These are phyloP conservation scores for Gymnopus androsaceus DNA, from an alignment of 1,284 basidiomycete species.

Conservation along the genomic window DNA sequence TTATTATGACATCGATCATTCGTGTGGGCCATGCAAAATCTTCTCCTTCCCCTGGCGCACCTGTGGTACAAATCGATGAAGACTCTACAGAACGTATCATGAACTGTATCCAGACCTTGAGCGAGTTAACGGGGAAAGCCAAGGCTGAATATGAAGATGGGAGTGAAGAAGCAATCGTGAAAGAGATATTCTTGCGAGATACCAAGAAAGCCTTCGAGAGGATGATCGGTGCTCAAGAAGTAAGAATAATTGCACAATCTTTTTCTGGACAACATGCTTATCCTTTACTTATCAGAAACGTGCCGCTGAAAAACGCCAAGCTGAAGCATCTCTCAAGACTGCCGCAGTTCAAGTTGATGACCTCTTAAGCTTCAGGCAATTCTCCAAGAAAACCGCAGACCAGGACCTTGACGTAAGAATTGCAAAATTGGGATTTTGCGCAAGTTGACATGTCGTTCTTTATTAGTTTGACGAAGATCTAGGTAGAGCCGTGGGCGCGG, in stretches of 20 bases:
- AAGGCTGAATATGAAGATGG: not conserved
- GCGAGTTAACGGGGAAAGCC: conserved; percentile 58
- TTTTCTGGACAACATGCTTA: conserved; percentile 20
- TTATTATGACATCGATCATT: conserved; percentile 97
- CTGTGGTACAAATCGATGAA: conserved; percentile 91
- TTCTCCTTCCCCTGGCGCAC: conserved; percentile 45
- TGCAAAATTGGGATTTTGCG: not conserved
- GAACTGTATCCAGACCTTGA: conserved; percentile 94
- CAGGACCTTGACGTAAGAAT: conserved; percentile 80
- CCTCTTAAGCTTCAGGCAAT: conserved; percentile 89
- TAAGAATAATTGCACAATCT: conserved; percentile 31
- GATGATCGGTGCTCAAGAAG: conserved; percentile 93
- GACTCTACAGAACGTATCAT: conserved; percentile 97
- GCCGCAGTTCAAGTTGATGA: conserved; percentile 90
- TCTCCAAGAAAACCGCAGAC: conserved; percentile 86
- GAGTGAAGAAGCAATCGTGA: conserved; percentile 53
- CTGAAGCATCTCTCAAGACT: conserved; percentile 72
- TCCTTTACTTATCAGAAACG: conserved; percentile 59
- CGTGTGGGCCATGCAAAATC: conserved; percentile 96
- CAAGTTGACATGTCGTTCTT: not conserved
- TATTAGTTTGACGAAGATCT: conserved; percentile 85
- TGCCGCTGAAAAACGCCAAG: conserved; percentile 84
- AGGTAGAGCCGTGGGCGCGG: conserved; percentile 85
- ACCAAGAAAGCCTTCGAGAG: conserved; percentile 92
- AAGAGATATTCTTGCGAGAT: conserved; percentile 90